These are phyloP conservation scores for Aspergillus mulundensis DNA, from an alignment of 495 filamentous ascomycete species.

Conservation along the genomic window DNA sequence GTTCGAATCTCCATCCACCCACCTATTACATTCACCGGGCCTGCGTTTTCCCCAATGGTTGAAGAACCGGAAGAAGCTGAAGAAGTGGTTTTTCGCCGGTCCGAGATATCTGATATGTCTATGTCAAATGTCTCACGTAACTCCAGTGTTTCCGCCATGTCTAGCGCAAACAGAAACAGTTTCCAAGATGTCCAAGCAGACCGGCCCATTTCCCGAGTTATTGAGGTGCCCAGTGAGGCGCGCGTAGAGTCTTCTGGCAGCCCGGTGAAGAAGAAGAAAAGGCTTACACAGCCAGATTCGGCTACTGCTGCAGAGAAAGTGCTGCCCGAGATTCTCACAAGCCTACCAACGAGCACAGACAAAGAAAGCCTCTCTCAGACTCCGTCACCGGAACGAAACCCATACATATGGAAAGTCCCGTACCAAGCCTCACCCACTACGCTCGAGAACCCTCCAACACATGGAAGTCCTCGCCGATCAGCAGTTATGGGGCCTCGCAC, in stretches of 20 bases:
- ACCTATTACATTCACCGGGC: slow-evolving; percentile 34
- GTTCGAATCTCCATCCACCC: slow-evolving; percentile 49
- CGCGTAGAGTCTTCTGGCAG: slow-evolving; percentile 15
- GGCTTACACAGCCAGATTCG: slow-evolving; percentile 16
- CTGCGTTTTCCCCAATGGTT: slow-evolving; percentile 34
- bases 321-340: slow-evolving; percentile 29
- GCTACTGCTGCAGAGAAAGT: slow-evolving; percentile 9
- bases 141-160: slow-evolving; percentile 20
- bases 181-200: slow-evolving; percentile 9
- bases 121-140: slow-evolving; percentile 19
- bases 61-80: slow-evolving; percentile 38
- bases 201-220: slow-evolving; percentile 1
- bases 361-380: slow-evolving; percentile 27
- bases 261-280: slow-evolving; percentile 28
- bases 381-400: slow-evolving; percentile 31
- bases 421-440: slow-evolving; percentile 20
- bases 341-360: slow-evolving; percentile 18
- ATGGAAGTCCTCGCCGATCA: slow-evolving; percentile 36
- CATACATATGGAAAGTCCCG: slow-evolving; percentile 27
- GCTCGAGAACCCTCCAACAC: slow-evolving; percentile 20
- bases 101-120: slow-evolving; percentile 14
- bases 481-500: slow-evolving; percentile 37
- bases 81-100: slow-evolving; percentile 22
- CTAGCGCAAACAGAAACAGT: slow-evolving; percentile 17
- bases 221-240: slow-evolving; percentile 19